Evolutionary conservation across 1,139 yeast species (phyloP), one percentile per base, ranked within the genome.

Genomic region (Hansenula lynferdii): DNA sequence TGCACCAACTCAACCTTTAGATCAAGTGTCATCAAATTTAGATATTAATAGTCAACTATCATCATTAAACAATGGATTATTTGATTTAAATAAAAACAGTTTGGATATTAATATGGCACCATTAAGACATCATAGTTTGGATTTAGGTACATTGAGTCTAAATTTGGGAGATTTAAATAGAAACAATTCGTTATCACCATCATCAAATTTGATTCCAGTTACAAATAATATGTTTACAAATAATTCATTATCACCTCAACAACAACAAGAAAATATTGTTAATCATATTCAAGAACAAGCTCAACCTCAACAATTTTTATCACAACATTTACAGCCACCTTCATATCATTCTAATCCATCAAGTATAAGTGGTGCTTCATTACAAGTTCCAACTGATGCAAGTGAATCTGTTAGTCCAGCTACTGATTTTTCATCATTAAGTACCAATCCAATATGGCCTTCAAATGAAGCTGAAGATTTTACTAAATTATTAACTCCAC

Each of bases 101-200:
- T 30, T 51, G 23, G 53, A 51, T 27, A 49, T 51, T 34, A 48
- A 48, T 18, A 31, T 42, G 23, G 43, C 45, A 1, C 47, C 52
- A 22, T 31, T 44, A 35, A 51, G 54, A 45, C 54, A 50, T 21
- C 53, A 50, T 30, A 48, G 52, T 20, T 27, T 51, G 10, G 55
- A 51, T 21, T 30, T 50, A 12, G 44, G 50, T 4, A 21, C 41
- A 12, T 34, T 44, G 20, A 33, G 29, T 12, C 23, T 42, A 15
- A 44, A 42, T 30, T 32, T 43, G 4, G 29, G 35, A 4, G 49
- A 48, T 20, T 36, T 45, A 18, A 48, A 42, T 27, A 22, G 17
- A 22, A 14, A 10, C 15, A 23, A 19, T 26, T 22, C 24, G 12
- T 22, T 15, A 17, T 28, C 38, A 12, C 34, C 39, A 21, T 32